Evolutionary conservation across 805 yeast genomes (phyloP).

Genomic region (Cyberlindnera lachancei): DNA sequence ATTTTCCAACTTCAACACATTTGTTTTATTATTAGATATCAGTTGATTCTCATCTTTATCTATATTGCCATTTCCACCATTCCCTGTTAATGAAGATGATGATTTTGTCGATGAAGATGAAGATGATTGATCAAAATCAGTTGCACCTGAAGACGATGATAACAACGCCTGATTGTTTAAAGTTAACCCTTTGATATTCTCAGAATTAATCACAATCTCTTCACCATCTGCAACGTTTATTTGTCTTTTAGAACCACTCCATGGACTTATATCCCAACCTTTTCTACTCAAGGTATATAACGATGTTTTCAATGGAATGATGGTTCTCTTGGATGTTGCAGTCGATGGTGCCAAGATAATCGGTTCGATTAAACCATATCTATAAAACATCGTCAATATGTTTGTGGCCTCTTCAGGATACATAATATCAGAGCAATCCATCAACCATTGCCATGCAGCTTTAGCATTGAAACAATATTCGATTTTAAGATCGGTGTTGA

Average conservation of each 20-base stretch:
- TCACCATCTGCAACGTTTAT: constrained; percentile 13
- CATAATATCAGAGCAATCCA: constrained; percentile 79
- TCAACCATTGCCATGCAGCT: constrained; percentile 76
- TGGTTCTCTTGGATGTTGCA: constrained; percentile 20
- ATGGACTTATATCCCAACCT: constrained; percentile 34
- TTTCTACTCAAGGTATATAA: constrained; percentile 35
- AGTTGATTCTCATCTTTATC: too few relatives aligned
- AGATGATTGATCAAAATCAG: background rate
- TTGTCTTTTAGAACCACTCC: constrained; percentile 20
- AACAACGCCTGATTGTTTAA: constrained; percentile 13
- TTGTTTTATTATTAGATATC: too few relatives aligned
- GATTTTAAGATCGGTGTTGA: constrained; percentile 20
- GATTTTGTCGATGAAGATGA: background rate
- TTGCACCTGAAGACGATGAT: constrained; percentile 13
- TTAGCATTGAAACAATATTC: constrained; percentile 64
- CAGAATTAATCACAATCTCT: constrained; percentile 9
- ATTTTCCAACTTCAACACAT: background rate
- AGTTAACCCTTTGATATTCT: constrained; percentile 8
- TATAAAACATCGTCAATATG: constrained; percentile 43
- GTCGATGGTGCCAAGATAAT: constrained; percentile 31
- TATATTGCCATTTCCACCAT: too few relatives aligned
- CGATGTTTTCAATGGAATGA: constrained; percentile 31
- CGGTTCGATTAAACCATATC: constrained; percentile 39
- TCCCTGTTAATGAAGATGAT: too few relatives aligned
- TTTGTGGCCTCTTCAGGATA: constrained; percentile 44